Conservation (phyloP, 1,139 yeast genomes). For the Geotrichum cucujoidarum region DNA sequence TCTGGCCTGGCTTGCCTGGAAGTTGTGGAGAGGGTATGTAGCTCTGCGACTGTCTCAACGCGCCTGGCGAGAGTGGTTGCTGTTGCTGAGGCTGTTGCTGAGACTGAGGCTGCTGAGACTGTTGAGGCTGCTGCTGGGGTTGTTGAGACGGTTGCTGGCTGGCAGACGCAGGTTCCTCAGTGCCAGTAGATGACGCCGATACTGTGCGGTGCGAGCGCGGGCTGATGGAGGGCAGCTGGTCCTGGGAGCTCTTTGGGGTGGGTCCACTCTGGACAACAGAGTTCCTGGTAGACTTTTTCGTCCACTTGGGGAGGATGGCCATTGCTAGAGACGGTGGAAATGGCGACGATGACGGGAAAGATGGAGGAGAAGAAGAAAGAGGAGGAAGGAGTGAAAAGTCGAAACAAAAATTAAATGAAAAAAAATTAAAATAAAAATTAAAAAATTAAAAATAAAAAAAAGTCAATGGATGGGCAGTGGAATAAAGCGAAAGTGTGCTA, state of each 20-base stretch:
- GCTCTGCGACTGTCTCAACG: background rate
- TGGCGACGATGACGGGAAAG: background rate
- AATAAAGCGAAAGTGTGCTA: no score
- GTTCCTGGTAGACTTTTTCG: constrained; percentile 28
- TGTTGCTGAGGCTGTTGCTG: background rate
- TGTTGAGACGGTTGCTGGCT: constrained; percentile 2
- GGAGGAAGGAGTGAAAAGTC: background rate
- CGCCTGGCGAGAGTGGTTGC: background rate
- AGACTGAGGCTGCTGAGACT: background rate
- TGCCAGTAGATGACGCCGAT: no score
- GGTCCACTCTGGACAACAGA: constrained; percentile 25
- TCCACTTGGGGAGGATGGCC: constrained; percentile 29
- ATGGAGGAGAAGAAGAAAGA: background rate
- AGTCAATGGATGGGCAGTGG: no score
- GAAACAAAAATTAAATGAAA: constrained; percentile 1
- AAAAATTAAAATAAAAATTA: background rate
- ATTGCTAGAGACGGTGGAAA: constrained; percentile 13
- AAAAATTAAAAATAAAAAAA: constrained; percentile 1
- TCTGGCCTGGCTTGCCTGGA: no score
- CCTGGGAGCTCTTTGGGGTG: constrained; percentile 15
- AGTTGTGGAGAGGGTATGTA: background rate
- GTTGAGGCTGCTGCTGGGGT: constrained; percentile 3
- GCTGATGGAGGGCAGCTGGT: constrained; percentile 12
- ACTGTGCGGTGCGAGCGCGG: no score
- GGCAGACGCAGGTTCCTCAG: no score